Base-by-base conservation (phyloP, 257 asterid genomes). In the Gentiana straminea region DNA sequence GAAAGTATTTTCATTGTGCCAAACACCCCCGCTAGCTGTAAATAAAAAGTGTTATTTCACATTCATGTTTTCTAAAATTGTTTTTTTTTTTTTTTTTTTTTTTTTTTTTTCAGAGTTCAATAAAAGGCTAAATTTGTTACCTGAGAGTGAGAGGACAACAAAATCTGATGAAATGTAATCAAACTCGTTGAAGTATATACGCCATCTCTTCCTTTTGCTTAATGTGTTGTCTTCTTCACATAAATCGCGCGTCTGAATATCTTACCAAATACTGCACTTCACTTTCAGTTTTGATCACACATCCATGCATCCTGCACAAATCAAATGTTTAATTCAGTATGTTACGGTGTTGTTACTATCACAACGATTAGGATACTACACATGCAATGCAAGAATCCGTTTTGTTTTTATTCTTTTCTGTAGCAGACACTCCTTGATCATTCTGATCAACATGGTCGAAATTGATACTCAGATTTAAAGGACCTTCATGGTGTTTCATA, bases 11-110 rank as follows among this genome's bases (percentile, higher is more conserved):
- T 75, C 36, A 84, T 2, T 3, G 84, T 75, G 9, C 88, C 88
- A 41, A 81, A 75, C 13, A 81, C 84, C 56, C 88, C 84, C 64
- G 84, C n/a, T n/a, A n/a, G n/a, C 88, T 80, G 69, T 75, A 64
- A 39, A 15, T 15, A 15, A 15, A 15, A 15, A 15, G 24, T 15
- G 24, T 15, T 15, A 15, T 15, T 15, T 15, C 24, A 15, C 24
- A 15, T 15, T 15, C 24, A 15, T 15, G 24, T 15, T 15, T 15
- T 15, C 24, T 15, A 15, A 15, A 15, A 15, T 15, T 15, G 24
- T 0, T 15, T 15, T 15, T 15, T 15, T 15, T 15, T 15, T 15
- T 15, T 15, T 0, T 15, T 15, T 15, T 15, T 15, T 15, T 15
- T 15, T 15, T 15, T 15, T 15, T 15, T 15, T 15, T 15, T 15